Conservation (phyloP, 1,284 basidiomycete species). For the Volvariella surrecta region DNA sequence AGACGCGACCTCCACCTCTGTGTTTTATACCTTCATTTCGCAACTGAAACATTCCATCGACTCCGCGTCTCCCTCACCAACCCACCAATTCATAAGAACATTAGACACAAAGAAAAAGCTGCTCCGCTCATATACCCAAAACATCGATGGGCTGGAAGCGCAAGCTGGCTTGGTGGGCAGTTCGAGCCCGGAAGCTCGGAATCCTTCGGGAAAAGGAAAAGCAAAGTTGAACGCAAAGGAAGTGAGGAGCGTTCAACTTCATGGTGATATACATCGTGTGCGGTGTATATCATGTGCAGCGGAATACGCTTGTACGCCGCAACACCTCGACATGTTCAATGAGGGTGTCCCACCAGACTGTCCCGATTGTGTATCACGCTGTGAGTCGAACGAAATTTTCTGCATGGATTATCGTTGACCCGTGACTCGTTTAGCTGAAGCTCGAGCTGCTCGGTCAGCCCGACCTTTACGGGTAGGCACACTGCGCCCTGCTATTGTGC, state of each 20-base stretch:
- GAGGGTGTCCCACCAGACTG: conserved; percentile 71
- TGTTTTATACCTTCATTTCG: conserved; percentile 94
- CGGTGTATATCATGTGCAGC: conserved; percentile 78
- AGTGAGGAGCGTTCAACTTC: conserved; percentile 83
- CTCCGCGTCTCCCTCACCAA: conserved; percentile 72
- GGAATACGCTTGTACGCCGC: conserved; percentile 58
- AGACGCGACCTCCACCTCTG: conserved; percentile 75
- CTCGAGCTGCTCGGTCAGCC: conserved; percentile 72
- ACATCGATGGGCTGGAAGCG: conserved; percentile 90
- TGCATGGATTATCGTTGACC: conserved; percentile 1
- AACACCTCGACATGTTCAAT: conserved; percentile 56
- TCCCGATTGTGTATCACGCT: conserved; percentile 70
- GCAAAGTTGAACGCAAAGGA: conserved; percentile 55
- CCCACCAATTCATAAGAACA: conserved; percentile 83
- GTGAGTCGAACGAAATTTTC: conserved; percentile 37
- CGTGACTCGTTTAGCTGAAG: conserved; percentile 44
- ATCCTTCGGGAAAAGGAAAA: conserved; percentile 48
- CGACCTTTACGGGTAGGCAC: conserved; percentile 71
- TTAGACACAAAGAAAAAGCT: conserved; percentile 82
- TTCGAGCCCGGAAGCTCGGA: conserved; percentile 44
- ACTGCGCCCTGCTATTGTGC: conserved; percentile 81
- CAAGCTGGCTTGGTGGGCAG: conserved; percentile 66
- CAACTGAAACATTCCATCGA: conserved; percentile 82
- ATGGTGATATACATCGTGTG: conserved; percentile 85
- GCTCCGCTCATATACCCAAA: conserved; percentile 89